These are phyloP conservation scores for Myrmaecium sp. DNA, from an alignment of 2,329 filamentous ascomycete genomes.

Conservation along the genomic window DNA sequence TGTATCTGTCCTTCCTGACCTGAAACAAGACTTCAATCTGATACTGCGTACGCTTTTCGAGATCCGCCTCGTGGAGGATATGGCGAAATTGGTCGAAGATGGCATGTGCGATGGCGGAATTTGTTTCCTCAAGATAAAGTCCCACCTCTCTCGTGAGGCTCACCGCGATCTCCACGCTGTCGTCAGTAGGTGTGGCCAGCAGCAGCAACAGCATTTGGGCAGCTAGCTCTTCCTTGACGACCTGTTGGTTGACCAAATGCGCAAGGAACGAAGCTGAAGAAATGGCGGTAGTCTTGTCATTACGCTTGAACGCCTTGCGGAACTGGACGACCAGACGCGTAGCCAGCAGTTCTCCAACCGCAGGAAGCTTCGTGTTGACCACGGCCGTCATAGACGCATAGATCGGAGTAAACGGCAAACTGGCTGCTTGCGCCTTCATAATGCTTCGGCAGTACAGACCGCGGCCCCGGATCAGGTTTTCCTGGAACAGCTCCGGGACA, in stretches of 20 bases:
- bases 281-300: conserved; percentile 91
- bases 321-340: conserved; percentile 81
- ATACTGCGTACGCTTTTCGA: conserved; percentile 97
- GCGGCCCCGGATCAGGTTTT: conserved; percentile 82
- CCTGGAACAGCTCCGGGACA: conserved; percentile 84
- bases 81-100: conserved; percentile 94
- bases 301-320: conserved; percentile 85
- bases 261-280: conserved; percentile 89
- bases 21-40: conserved; percentile 98
- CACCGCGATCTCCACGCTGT: conserved; percentile 94
- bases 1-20: conserved; percentile 89
- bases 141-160: conserved; percentile 85
- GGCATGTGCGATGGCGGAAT: conserved; percentile 64
- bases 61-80: conserved; percentile 89
- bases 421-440: conserved; percentile 96
- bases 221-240: conserved; percentile 82
- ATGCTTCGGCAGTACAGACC: conserved; percentile 90
- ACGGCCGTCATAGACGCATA: conserved; percentile 93
- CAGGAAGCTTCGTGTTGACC: conserved; percentile 91
- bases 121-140: conserved; percentile 92
- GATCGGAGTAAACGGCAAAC: conserved; percentile 88
- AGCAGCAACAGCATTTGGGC: conserved; percentile 87
- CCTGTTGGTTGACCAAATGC: conserved; percentile 90
- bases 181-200: conserved; percentile 87
- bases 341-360: conserved; percentile 80